Percentiles rank a stretch among this genome's conserved stretches.
phyloP scores from a whole-genome alignment of 2,329 filamentous ascomycete genomes.

The Gnomoniopsis smithogilvyi region DNA sequence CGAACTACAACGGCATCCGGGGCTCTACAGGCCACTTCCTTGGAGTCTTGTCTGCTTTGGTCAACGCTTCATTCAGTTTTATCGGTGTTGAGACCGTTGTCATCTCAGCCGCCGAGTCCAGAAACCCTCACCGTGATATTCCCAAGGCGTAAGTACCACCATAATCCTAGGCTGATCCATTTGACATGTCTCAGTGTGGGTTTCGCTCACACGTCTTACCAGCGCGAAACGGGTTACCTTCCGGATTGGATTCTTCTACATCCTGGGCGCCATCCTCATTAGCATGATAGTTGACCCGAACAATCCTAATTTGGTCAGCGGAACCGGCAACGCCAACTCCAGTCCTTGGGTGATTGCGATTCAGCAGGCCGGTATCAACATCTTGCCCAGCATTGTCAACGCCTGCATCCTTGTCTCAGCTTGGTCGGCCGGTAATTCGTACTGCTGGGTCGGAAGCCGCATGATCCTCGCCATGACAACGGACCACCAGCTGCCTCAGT shows the following conservation, averaged over 20 bases:
- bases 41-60: conserved; percentile 19
- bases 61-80: conserved; percentile 19
- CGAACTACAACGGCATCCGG: conserved; percentile 18
- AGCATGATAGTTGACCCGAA: conserved; percentile 19
- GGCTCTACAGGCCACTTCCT: conserved; percentile 20
- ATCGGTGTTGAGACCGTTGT: conserved; percentile 19
- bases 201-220: too few relatives aligned
- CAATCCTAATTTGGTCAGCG: conserved; percentile 12
- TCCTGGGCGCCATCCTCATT: conserved; percentile 20
- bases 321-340: conserved; percentile 13
- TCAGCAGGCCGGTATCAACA: conserved; percentile 20
- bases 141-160: conserved; percentile 16
- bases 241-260: conserved; percentile 21
- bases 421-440: conserved; percentile 38
- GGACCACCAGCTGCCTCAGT: conserved; percentile 60
- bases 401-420: conserved; percentile 31
- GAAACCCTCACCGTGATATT: conserved; percentile 19
- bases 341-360: conserved; percentile 26
- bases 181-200: too few relatives aligned
- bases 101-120: conserved; percentile 19
- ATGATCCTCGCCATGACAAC: conserved; percentile 68
- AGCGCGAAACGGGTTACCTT: conserved; percentile 17
- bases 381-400: conserved; percentile 20
- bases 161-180: too few relatives aligned
- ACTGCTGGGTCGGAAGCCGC: conserved; percentile 50